Base-by-base conservation (phyloP, 371 early-diverging fungal genomes). In the Syncephalis fuscata region DNA sequence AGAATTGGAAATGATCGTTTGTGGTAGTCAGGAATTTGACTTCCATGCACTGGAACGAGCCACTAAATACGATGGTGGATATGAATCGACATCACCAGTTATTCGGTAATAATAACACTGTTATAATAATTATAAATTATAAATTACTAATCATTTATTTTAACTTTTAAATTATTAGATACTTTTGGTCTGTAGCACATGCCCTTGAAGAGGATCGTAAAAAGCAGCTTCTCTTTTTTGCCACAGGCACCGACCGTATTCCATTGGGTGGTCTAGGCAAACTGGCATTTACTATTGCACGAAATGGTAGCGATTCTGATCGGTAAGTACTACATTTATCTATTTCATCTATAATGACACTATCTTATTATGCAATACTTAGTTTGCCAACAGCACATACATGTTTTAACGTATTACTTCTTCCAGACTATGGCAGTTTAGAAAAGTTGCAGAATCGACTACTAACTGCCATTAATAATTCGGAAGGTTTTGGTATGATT, bases 221-320 rank as follows among this genome's bases (percentile, higher is more conserved):
- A 69, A 90, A 89, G 58, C 72, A 76, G 56, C 68, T 99, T 14
- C 63, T 99, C 8, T 87, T 86, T 49, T 99, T 99, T 76, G 90
- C 92, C 0, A 98, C 99, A 4, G 97, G 98, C 21, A 88, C 85
- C 27, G 97, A 98, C 62, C 75, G 99, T 17, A 88, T 90, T 2
- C 99, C 99, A 0, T 78, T 96, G 20, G 87, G 88, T 14, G 98
- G 98, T 0, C 65, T 94, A 9, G 76, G 82, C 46, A 80, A 85
- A 48, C 59, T 97, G 36, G 82, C 80, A 36, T 90, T 99, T 72
- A 91, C 94, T 3, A 87, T 99, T 54, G 89, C 94, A 51, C 85
- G 89, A 60, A 97, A 97, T 50, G 99, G 99, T 2, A 89, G 89
- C 7, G 98, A 99, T 65, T 91, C 95, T 0, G 65, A 65, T 1